A percentile compares a stretch with the other conserved stretches of the same genome.
phyloP scores from a whole-genome alignment of 257 asterid genomes.

The Solanum paucissectum region DNA sequence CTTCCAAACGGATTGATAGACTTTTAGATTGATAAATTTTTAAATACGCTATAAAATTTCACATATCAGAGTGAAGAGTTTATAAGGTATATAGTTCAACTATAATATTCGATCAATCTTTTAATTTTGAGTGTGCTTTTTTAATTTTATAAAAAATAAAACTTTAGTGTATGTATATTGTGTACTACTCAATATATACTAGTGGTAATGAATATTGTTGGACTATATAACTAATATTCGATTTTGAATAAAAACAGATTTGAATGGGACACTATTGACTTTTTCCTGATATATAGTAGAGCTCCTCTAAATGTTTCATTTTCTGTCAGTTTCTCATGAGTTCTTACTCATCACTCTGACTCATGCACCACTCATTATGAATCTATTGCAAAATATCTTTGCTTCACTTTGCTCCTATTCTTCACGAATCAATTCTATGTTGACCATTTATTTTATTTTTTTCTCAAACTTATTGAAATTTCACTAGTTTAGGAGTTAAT shows the following conservation, averaged over 20 bases:
- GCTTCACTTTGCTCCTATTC: background rate
- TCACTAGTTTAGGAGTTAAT: background rate
- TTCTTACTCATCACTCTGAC: background rate
- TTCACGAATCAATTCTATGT: background rate
- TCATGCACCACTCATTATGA: background rate
- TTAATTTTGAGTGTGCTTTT: too few relatives aligned
- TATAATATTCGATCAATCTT: too few relatives aligned
- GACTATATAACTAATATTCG: background rate
- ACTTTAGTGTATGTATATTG: background rate
- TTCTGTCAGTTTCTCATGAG: background rate
- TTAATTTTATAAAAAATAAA: too few relatives aligned
- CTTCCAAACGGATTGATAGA: too few relatives aligned
- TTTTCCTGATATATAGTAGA: background rate
- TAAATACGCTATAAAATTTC: too few relatives aligned
- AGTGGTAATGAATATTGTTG: background rate
- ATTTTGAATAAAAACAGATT: background rate
- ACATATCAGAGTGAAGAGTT: background rate
- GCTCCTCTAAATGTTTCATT: too few relatives aligned
- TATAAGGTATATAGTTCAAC: background rate
- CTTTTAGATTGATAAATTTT: background rate
- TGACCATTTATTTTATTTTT: background rate
- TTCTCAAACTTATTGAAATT: too few relatives aligned
- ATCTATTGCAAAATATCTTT: background rate
- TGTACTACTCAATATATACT: background rate
- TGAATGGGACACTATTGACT: background rate